Conservation (phyloP, 345 rosid species). For the Capsella bursapastoris region DNA sequence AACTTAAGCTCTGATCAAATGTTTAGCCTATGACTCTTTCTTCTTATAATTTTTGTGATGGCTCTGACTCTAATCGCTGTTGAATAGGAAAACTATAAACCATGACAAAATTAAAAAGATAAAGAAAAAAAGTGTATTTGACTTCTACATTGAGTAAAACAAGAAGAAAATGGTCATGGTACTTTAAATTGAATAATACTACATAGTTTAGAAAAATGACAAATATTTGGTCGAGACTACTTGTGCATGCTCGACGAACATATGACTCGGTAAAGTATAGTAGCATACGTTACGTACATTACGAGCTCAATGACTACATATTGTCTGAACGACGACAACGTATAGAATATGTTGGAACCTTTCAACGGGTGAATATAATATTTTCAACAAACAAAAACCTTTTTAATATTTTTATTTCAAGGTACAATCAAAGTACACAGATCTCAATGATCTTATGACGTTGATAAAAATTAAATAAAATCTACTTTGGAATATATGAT, state of each 20-base stretch:
- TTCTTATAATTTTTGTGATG: background rate
- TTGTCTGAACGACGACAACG: background rate
- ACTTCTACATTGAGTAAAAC: slow-evolving; percentile 1
- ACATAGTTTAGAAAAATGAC: background rate
- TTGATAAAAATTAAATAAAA: background rate
- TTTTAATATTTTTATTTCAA: background rate
- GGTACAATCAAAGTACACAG: background rate
- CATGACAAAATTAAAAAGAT: background rate
- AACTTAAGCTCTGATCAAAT: background rate
- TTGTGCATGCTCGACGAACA: background rate
- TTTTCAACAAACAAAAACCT: background rate
- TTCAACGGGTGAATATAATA: slow-evolving; percentile 11
- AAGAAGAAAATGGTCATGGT: background rate
- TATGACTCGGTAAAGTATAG: slow-evolving; percentile 36
- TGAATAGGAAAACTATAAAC: background rate
- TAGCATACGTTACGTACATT: slow-evolving; percentile 8
- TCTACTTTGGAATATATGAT: slow-evolving; percentile 13
- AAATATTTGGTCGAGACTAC: background rate
- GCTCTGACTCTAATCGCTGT: slow-evolving; percentile 19
- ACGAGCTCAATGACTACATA: slow-evolving; percentile 16
- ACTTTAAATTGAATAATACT: background rate
- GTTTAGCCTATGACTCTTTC: slow-evolving; percentile 20
- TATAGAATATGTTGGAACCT: slow-evolving; percentile 11
- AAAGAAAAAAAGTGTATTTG: background rate
- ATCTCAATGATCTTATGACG: background rate